phyloP scores from a whole-genome alignment of 139 green algal genomes.

The Coccomyxa sp. region DNA sequence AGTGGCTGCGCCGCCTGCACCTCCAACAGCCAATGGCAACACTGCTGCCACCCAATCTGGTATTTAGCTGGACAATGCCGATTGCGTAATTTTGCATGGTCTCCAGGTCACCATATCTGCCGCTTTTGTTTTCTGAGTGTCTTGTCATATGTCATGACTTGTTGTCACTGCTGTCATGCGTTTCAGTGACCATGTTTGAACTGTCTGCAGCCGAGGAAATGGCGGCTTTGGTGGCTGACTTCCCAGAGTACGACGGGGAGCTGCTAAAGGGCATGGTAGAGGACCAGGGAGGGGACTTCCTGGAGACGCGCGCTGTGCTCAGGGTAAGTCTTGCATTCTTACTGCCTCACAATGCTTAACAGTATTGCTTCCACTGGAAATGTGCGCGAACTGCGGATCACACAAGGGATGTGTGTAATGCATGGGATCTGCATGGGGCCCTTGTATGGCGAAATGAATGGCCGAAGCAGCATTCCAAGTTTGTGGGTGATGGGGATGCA shows the following conservation, averaged over 20 bases:
- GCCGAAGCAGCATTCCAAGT: background rate
- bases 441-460: too few species aligned
- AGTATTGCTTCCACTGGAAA: background rate
- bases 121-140: background rate
- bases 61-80: too few species aligned
- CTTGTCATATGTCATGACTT: background rate
- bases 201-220: conserved; percentile 15
- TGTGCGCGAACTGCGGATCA: background rate
- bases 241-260: conserved; percentile 52
- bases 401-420: too few species aligned
- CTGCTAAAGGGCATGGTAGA: conserved; percentile 60
- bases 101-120: too few species aligned
- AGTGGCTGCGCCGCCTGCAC: too few species aligned
- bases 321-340: conserved; percentile 10
- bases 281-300: conserved; percentile 62
- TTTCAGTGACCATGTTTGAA: background rate
- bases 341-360: background rate
- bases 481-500: background rate
- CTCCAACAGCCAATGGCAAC: too few species aligned
- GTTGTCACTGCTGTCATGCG: background rate
- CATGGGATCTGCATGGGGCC: too few species aligned
- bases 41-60: too few species aligned
- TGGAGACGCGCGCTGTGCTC: conserved; percentile 38
- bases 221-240: conserved; percentile 30
- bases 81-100: too few species aligned